Percentiles rank a stretch among this genome's conserved stretches.
Evolutionary conservation across 257 asterid genomes (phyloP).

Genomic region (Eustoma russellianum): DNA sequence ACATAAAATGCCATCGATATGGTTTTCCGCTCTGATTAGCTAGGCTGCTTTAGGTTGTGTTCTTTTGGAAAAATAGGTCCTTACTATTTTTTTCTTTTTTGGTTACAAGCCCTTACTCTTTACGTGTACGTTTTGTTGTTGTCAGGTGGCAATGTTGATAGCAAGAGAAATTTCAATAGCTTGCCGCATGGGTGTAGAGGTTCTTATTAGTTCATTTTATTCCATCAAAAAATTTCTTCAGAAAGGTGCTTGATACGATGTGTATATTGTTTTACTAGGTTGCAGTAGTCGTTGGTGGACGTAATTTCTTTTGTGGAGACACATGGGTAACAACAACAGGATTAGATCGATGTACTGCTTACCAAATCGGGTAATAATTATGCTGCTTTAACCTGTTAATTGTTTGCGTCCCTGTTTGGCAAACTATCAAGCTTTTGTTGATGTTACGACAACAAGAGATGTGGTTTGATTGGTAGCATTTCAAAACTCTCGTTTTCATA

Average conservation of each 20-base stretch:
- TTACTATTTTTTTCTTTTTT: background rate
- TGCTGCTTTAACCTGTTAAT: constrained; percentile 3
- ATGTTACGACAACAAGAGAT: too few species aligned
- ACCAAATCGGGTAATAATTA: constrained; percentile 74
- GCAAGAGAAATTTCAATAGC: constrained; percentile 91
- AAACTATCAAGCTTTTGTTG: background rate
- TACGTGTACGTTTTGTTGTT: background rate
- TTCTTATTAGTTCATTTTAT: constrained; percentile 22
- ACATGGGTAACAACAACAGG: constrained; percentile 86
- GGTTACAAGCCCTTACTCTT: background rate
- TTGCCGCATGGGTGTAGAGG: constrained; percentile 69
- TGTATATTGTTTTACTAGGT: constrained; percentile 26
- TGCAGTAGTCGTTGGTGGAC: constrained; percentile 89
- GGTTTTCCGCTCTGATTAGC: background rate
- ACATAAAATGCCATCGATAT: background rate
- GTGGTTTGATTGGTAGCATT: background rate
- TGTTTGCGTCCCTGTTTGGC: background rate
- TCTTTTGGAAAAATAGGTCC: background rate
- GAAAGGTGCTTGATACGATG: constrained; percentile 2
- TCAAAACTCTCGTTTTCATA: background rate
- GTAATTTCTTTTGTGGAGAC: constrained; percentile 93
- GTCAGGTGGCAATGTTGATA: constrained; percentile 76
- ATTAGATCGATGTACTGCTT: constrained; percentile 78
- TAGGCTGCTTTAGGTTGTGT: background rate
- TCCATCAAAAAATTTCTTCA: constrained; percentile 4